phyloP scores from a whole-genome alignment of 208 protist species.

The Wallacemonas sp. region DNA sequence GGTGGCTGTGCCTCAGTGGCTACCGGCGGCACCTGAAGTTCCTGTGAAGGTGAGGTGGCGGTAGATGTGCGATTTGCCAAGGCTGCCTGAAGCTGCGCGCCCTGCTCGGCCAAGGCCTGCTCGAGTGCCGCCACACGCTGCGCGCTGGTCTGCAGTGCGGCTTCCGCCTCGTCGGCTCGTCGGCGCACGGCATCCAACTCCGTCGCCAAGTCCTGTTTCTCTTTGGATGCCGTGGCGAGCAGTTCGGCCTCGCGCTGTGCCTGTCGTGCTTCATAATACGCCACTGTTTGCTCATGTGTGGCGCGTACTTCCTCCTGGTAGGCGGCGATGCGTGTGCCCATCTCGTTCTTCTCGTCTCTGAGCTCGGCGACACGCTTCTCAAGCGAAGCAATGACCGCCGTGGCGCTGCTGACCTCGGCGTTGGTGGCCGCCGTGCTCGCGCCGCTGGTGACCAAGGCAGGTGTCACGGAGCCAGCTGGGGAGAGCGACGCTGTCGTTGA shows the following conservation, averaged over 20 bases:
- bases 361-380: constrained; percentile 17
- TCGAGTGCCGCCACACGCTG: constrained; percentile 5
- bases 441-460: no score
- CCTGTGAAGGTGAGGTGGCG: no score
- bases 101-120: background rate
- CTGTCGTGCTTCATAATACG: constrained; percentile 41
- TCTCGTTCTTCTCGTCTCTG: constrained; percentile 25
- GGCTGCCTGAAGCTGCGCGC: background rate
- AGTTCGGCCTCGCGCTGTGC: background rate
- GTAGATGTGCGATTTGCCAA: no score
- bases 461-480: no score
- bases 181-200: background rate
- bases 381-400: background rate
- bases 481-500: background rate
- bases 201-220: background rate
- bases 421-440: no score
- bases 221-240: background rate
- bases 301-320: constrained; percentile 44
- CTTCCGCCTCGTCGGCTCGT: background rate
- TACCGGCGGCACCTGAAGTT: no score
- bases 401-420: no score
- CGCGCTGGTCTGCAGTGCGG: constrained; percentile 8
- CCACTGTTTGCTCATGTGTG: constrained; percentile 32
- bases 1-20: no score
- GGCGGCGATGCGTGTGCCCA: constrained; percentile 15